Evolutionary conservation across 1,284 basidiomycete genomes (phyloP), one percentile per base, ranked within the genome.

Genomic region (Heterobasidion parviporum): DNA sequence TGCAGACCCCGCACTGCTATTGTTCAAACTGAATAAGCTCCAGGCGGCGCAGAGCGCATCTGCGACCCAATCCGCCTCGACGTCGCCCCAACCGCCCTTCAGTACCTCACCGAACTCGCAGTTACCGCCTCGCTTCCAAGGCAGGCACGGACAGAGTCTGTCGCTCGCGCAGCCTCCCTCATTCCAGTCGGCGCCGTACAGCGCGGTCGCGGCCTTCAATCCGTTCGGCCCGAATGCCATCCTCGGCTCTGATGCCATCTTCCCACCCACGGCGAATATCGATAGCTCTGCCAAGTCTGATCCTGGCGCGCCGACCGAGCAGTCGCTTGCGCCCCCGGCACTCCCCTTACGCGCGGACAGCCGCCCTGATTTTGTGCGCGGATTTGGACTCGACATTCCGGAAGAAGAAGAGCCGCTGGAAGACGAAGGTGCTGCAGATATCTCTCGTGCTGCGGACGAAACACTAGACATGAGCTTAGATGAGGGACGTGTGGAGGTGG

Each of bases 11-110:
- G 84, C 85, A 16, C 70, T 92, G 32, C 73, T 92, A 32, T 77
- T 82, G 62, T 91, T 87, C 72, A 91, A 89, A 67, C 74, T 92
- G 48, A 89, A 89, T 70, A 90, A 88, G 68, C 73, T 92, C 9
- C 87, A 89, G 62, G 82, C 85, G 67, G 79, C 85, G 0, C 87
- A 89, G 63, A 76, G 74, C 46, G 72, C 72, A 16, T 79, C 83
- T 1, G 69, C 73, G 7, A 64, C 70, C 6, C 79, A 77, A 61
- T 87, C 84, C 3, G 65, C 82, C 18, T 72, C 83, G 15, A 68
- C 77, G 12, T 89, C 87, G 9, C 87, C 87, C 2, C 83, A 85
- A 57, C 80, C 81, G 0, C 16, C 45, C 1, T 50, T 50, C 47
- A 45, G 48, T 26, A 38, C 54, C 5, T 49, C 60, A 4, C 56